Percentiles rank a stretch among this genome's conserved stretches.
Conservation (phyloP, 2,329 filamentous ascomycete species). For the Emmonsiellopsis sp. region DNA sequence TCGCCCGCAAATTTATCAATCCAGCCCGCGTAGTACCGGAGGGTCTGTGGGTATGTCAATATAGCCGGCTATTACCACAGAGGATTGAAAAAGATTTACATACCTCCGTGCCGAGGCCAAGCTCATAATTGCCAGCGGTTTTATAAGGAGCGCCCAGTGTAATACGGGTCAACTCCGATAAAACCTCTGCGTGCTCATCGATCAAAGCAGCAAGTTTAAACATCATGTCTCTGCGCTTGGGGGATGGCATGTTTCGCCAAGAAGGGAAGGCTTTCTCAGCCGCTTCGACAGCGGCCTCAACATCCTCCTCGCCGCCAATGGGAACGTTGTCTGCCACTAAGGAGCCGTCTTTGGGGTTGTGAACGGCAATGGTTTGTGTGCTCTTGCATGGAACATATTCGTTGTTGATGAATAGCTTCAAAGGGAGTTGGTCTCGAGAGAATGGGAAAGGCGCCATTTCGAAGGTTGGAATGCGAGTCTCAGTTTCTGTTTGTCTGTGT, state of each 20-base stretch:
- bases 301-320: constrained; percentile 37
- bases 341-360: constrained; percentile 30
- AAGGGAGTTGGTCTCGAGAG: constrained; percentile 1
- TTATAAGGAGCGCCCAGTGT: constrained; percentile 39
- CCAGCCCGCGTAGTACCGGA: constrained; percentile 25
- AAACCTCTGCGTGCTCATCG: constrained; percentile 24
- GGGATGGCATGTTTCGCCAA: constrained; percentile 31
- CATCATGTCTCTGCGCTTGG: constrained; percentile 32
- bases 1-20: constrained; percentile 32
- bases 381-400: constrained; percentile 41
- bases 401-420: constrained; percentile 42
- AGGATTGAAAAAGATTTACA: background rate
- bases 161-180: constrained; percentile 35
- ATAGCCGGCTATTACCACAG: too few species aligned
- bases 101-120: constrained; percentile 17
- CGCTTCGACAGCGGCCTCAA: constrained; percentile 35
- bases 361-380: constrained; percentile 36
- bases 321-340: constrained; percentile 30
- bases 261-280: constrained; percentile 37
- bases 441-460: background rate
- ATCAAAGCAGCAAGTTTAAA: constrained; percentile 38
- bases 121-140: constrained; percentile 37
- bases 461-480: background rate
- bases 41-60: too few species aligned
- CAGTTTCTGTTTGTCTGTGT: background rate